Percentiles rank a stretch among this genome's conserved stretches.
These are phyloP conservation scores for Colletotrichum coccodes DNA, from an alignment of 2,329 filamentous ascomycete genomes.

Conservation along the genomic window DNA sequence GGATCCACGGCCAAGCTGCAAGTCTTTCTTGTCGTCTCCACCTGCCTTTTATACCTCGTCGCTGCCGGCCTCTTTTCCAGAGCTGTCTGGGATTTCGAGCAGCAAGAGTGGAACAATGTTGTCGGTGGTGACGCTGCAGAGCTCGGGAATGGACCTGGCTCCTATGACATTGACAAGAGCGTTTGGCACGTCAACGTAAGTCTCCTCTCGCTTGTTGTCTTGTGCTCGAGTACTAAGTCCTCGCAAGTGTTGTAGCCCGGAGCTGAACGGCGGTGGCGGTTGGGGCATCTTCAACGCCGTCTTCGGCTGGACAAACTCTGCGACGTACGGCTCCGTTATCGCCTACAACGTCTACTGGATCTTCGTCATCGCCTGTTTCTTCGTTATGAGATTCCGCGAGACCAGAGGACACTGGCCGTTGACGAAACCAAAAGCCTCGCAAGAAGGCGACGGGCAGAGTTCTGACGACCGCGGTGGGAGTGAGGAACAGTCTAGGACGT, in stretches of 20 bases:
- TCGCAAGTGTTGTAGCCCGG: conserved; percentile 79
- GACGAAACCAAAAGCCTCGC: conserved; percentile 44
- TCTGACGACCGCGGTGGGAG: conserved; percentile 1
- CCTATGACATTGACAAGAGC: conserved; percentile 80
- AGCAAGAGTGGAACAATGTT: conserved; percentile 73
- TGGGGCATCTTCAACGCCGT: conserved; percentile 92
- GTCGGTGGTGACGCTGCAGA: conserved; percentile 67
- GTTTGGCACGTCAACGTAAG: conserved; percentile 86
- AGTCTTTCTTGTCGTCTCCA: conserved; percentile 83
- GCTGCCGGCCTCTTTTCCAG: conserved; percentile 85
- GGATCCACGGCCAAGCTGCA: conserved; percentile 62
- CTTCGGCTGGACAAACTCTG: conserved; percentile 88
- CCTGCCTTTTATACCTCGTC: conserved; percentile 86
- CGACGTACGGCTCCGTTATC: conserved; percentile 87
- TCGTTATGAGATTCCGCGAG: conserved; percentile 75
- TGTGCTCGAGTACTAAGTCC: not conserved
- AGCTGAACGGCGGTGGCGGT: conserved; percentile 76
- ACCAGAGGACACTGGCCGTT: conserved; percentile 60
- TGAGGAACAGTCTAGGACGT: not conserved
- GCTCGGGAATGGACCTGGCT: conserved; percentile 71
- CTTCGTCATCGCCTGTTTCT: conserved; percentile 72
- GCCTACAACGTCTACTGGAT: conserved; percentile 93
- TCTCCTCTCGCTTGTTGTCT: conserved; percentile 36
- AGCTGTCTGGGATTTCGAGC: conserved; percentile 79
- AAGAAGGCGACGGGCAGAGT: not conserved